These are phyloP conservation scores for Podospora pseudoanserina DNA, from an alignment of 495 filamentous ascomycete species.

Conservation along the genomic window DNA sequence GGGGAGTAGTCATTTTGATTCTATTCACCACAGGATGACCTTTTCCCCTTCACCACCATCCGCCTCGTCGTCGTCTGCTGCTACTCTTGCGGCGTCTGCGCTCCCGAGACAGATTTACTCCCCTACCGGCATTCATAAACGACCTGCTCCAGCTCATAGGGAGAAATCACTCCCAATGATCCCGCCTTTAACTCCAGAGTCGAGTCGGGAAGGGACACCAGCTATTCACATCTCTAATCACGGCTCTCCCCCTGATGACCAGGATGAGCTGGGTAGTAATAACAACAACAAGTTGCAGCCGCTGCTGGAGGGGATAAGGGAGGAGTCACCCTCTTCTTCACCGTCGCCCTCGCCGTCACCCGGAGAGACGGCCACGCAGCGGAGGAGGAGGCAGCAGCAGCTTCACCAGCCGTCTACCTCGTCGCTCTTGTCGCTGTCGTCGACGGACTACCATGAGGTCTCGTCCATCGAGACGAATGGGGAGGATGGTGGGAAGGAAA, in stretches of 20 bases:
- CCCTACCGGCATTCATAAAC: background rate
- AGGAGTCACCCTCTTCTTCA: background rate
- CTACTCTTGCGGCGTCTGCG: conserved; percentile 12
- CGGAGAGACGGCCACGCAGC: background rate
- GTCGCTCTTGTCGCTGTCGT: background rate
- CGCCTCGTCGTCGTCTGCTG: conserved; percentile 6
- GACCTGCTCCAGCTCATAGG: background rate
- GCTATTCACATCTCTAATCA: conserved; percentile 18
- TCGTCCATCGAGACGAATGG: background rate
- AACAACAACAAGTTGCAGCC: background rate
- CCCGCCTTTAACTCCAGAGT: conserved; percentile 42
- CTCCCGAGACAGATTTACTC: conserved; percentile 14
- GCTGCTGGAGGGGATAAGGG: background rate
- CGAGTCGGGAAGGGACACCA: conserved; percentile 26
- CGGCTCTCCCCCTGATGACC: conserved; percentile 11
- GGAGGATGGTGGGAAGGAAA: background rate
- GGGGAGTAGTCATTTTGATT: background rate
- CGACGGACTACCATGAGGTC: background rate
- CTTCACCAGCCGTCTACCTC: background rate
- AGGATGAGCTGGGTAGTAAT: conserved; percentile 3
- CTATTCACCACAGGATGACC: background rate
- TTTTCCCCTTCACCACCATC: conserved; percentile 5
- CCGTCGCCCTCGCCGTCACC: background rate
- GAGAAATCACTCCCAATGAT: conserved; percentile 38
- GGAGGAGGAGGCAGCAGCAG: background rate